Base-by-base conservation (phyloP, 164 flowering plant genomes). In the Nymphaea colorata region DNA sequence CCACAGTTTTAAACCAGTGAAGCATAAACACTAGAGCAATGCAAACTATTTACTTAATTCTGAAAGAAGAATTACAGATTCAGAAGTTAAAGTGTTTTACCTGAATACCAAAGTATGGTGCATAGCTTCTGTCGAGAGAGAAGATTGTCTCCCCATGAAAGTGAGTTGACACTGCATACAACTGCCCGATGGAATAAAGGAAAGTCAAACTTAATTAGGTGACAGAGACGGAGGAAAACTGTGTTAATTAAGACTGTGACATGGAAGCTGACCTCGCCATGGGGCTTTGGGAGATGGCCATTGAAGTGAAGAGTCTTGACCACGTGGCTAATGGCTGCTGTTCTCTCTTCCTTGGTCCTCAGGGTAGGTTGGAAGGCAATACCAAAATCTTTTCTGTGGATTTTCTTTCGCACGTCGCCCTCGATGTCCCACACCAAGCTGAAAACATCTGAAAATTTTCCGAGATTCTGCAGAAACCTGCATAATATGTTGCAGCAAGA, bases 221-320 rank as follows among this genome's bases (percentile, higher is more conserved):
- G 18, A 61, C 36, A 61, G 18, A 61, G 18, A 6, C 18, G 3
- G 41, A 61, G n/a, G 6, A 1, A 25, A 25, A 25, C 36, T 25
- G 36, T 25, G 36, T 25, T 25, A 25, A 25, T 25, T 25, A 25
- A 25, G 36, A n/a, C 41, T 61, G 18, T 6, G 2, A 61, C 63
- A 5, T 61, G 18, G 6, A 25, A 61, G 14, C 44, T 41, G 5
- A 64, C 44, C 66, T 64, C 66, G 7, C 4, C 66, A 64, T 41
- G 66, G 5, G 66, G 66, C 44, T 16, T 64, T 64, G 43, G 66
- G 43, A 64, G 66, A 17, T 17, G 36, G 18, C 66, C 66, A 17
- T 64, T 18, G 8, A 1, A 36, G 36, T 64, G 66, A 17, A 42
- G 41, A 8, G 16, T 1, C 44, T 42, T 64, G 36, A 42, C 66